Evolutionary conservation across 768 basidiomycete species (phyloP), one percentile per base, ranked within the genome.

Genomic region (Tricholoma saponaceum): DNA sequence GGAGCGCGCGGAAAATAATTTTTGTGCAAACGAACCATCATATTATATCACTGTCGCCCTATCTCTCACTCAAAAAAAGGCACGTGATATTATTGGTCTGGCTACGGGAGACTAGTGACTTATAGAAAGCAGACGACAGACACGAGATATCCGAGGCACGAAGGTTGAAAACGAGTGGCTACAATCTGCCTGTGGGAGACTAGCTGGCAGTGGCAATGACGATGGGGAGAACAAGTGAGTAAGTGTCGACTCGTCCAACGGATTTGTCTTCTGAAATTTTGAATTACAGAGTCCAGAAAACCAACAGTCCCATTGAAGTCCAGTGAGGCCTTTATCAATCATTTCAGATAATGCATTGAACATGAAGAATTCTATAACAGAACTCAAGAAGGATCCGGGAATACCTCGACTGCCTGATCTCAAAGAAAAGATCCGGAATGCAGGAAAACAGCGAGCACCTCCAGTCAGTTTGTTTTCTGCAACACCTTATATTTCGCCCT

Each of bases 321-420:
- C 51, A 79, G 77, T 77, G 26, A 60, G 76, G 62, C 37, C 53
- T 59, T 47, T 16, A 43, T 33, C 7, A 13, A 39, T 41, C 28
- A n/a, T n/a, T 50, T 16, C 4, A 10, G 20, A 39, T 7, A 23
- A 49, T n/a, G 25, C 26, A 33, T 33, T 26, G 23, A 46, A 57
- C 26, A 54, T n/a, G n/a, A n/a, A n/a, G n/a, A 43, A 35, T 9
- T 50, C 28, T 13, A 47, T n/a, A 55, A 23, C 57, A 93, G 92
- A 89, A 67, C 74, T 93, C 39, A 93, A 90, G 72, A 95, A 92
- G 67, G 94, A 96, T 69, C 89, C 90, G 33, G 95, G 93, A 16
- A 76, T 97, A 2, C 94, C 94, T 5, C 85, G 89, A 65, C 80
- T 96, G 2, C 87, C 90, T 14, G 79, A 84, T 72, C 74, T 90